A percentile compares a stretch with the other conserved stretches of the same genome.
These are phyloP conservation scores for Fusarium tanahbumbuense DNA, from an alignment of 2,329 filamentous ascomycete genomes.

Conservation along the genomic window DNA sequence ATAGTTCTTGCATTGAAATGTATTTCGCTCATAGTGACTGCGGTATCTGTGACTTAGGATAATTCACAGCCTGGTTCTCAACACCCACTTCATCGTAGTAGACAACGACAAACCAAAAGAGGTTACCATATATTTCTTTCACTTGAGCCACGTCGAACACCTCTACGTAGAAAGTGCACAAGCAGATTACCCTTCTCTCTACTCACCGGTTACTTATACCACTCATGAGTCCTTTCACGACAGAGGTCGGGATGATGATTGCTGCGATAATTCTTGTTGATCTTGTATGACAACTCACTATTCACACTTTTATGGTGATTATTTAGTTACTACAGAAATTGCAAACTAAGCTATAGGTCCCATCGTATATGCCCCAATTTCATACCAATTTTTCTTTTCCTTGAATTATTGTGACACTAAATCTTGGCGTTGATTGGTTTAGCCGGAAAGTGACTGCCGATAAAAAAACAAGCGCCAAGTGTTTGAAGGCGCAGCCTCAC, in stretches of 20 bases:
- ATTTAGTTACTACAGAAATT: too few relatives aligned
- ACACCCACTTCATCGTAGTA: background rate
- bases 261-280: background rate
- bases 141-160: background rate
- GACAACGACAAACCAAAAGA: background rate
- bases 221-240: background rate
- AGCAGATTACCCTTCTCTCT: background rate
- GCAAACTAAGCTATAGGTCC: background rate
- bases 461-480: background rate
- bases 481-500: conserved; percentile 25
- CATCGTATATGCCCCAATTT: background rate
- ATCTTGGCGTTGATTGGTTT: conserved; percentile 9
- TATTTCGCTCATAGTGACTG: too few relatives aligned
- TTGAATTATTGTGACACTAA: background rate
- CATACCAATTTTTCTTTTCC: background rate
- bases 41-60: background rate
- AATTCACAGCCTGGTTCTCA: background rate
- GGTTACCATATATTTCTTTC: background rate
- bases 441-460: conserved; percentile 11
- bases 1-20: too few relatives aligned
- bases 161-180: background rate
- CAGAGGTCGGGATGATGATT: background rate
- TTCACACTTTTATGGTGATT: too few relatives aligned
- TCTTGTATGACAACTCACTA: too few relatives aligned
- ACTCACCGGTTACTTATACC: background rate